Percentiles rank a stretch among this genome's conserved stretches.
Evolutionary conservation across 176 grass and related monocot genomes (phyloP).

Genomic region (Musa itinerans): DNA sequence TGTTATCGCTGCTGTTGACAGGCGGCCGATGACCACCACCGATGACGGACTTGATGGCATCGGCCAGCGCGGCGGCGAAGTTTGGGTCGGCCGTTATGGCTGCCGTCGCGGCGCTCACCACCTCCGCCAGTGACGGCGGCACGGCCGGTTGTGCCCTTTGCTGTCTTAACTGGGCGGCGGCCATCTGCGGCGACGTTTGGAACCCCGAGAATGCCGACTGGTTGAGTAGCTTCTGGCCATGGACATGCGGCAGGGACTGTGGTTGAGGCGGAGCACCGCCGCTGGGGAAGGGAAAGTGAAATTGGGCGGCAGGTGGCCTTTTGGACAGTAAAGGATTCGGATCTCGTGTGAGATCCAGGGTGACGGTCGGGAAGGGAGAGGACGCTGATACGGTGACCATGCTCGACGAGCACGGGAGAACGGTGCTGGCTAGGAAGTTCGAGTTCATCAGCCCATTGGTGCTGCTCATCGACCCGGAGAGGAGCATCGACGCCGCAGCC

Average conservation of each 20-base stretch:
- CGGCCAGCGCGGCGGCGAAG: conserved; percentile 73
- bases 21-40: conserved; percentile 31
- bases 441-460: conserved; percentile 47
- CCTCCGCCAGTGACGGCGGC: conserved; percentile 22
- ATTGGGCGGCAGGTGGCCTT: conserved; percentile 12
- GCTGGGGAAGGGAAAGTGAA: conserved; percentile 29
- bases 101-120: conserved; percentile 67
- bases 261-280: no score
- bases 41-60: conserved; percentile 79
- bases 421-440: conserved; percentile 58
- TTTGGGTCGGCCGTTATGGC: conserved; percentile 80
- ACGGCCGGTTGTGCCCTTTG: conserved; percentile 19
- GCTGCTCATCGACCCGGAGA: conserved; percentile 73
- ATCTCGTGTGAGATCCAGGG: conserved; percentile 69
- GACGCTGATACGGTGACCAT: conserved; percentile 88
- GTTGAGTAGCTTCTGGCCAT: conserved; percentile 40
- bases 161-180: conserved; percentile 25
- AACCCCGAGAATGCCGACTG: conserved; percentile 78
- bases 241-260: background rate
- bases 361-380: conserved; percentile 84
- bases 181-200: conserved; percentile 53
- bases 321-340: conserved; percentile 40
- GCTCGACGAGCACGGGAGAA: conserved; percentile 84
- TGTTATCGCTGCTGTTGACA: background rate
- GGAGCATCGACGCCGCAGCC: conserved; percentile 69